phyloP scores from a whole-genome alignment of 148 eudicot species.

The Oxyria digyna region DNA sequence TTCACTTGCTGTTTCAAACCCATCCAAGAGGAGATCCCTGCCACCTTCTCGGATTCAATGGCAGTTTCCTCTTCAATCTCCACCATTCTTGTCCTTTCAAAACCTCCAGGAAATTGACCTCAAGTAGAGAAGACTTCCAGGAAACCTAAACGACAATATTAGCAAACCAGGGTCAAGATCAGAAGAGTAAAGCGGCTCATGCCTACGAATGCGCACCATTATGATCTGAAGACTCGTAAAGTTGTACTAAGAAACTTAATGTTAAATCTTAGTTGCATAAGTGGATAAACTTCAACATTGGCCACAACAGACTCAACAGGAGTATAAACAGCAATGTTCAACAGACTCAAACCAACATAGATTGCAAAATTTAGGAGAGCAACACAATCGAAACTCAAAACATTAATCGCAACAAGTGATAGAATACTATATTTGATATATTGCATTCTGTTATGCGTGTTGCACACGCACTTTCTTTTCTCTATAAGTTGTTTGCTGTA shows the following conservation, averaged over 20 bases:
- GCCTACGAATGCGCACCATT: not conserved
- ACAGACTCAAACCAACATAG: not conserved
- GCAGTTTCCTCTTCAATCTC: not conserved
- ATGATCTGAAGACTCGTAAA: not conserved
- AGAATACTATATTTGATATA: too few relatives aligned
- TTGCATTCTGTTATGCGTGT: too few relatives aligned
- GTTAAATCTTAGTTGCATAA: not conserved
- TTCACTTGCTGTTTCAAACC: conserved; percentile 4
- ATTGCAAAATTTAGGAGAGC: not conserved
- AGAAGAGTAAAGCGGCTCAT: not conserved
- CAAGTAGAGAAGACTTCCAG: not conserved
- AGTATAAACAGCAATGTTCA: not conserved
- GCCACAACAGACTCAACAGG: too few relatives aligned
- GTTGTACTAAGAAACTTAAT: not conserved
- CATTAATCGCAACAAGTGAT: too few relatives aligned
- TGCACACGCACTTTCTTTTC: too few relatives aligned
- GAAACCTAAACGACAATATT: not conserved
- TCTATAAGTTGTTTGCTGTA: too few relatives aligned
- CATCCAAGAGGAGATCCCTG: conserved; percentile 1
- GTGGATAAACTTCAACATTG: too few relatives aligned
- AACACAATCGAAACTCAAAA: not conserved
- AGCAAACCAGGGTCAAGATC: not conserved
- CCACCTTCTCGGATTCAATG: not conserved
- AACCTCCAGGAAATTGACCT: not conserved
- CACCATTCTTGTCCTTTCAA: not conserved